phyloP scores from a whole-genome alignment of 345 rosid genomes.

The Eucalyptus marginata region DNA sequence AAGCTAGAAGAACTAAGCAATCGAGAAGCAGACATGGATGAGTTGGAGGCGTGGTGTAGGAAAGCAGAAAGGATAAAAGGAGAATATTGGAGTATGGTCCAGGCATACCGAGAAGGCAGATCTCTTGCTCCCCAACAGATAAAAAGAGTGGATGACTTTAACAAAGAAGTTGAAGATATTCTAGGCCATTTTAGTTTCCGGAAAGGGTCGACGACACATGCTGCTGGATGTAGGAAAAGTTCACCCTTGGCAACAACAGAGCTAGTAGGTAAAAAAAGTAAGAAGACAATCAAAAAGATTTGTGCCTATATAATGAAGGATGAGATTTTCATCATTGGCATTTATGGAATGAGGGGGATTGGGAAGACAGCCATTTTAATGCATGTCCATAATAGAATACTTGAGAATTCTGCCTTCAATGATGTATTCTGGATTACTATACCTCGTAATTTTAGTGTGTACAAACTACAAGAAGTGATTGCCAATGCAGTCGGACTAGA shows the following conservation, averaged over 20 bases:
- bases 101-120: too few relatives aligned
- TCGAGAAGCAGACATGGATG: background rate
- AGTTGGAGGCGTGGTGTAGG: too few relatives aligned
- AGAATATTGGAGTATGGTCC: too few relatives aligned
- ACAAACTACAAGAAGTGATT: background rate
- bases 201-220: background rate
- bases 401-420: background rate
- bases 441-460: background rate
- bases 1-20: background rate
- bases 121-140: too few relatives aligned
- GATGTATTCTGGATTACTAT: background rate
- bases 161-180: background rate
- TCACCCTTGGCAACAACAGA: background rate
- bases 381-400: background rate
- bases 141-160: too few relatives aligned
- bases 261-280: rapidly evolving
- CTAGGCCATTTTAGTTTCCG: rapidly evolving
- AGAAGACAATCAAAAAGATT: rapidly evolving
- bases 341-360: background rate
- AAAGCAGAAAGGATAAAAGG: too few relatives aligned
- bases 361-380: background rate
- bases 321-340: background rate
- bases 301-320: background rate
- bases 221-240: background rate
- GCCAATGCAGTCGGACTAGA: background rate